A percentile compares a stretch with the other conserved stretches of the same genome.
These are phyloP conservation scores for Pseudogymnoascus sp. DNA, from an alignment of 2,329 filamentous ascomycete species.

Conservation along the genomic window DNA sequence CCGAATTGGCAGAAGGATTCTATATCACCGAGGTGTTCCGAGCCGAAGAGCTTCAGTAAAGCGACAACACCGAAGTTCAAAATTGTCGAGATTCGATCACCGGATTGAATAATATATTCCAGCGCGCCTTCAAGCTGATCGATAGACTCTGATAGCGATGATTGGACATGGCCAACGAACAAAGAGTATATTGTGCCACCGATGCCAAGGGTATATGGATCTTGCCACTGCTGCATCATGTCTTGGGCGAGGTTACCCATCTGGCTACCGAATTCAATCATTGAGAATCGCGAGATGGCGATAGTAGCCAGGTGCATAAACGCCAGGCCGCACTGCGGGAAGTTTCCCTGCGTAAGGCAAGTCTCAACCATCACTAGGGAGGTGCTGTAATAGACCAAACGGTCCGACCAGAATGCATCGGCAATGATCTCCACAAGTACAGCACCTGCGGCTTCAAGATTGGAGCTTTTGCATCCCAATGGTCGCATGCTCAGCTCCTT, in stretches of 20 bases:
- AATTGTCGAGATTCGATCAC: constrained; percentile 63
- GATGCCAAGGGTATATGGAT: constrained; percentile 57
- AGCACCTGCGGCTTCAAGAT: constrained; percentile 55
- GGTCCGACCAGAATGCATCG: constrained; percentile 66
- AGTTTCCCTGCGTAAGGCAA: constrained; percentile 54
- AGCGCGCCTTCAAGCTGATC: constrained; percentile 55
- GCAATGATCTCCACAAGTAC: constrained; percentile 62
- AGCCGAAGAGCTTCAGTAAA: constrained; percentile 59
- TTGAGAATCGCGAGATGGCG: constrained; percentile 59
- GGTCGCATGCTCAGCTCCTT: constrained; percentile 36
- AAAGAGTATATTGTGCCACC: constrained; percentile 61
- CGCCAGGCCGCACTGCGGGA: constrained; percentile 59
- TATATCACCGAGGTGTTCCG: constrained; percentile 59
- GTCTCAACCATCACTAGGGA: constrained; percentile 57
- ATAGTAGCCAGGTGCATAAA: constrained; percentile 63
- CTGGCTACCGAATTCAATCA: constrained; percentile 58
- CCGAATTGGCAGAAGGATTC: constrained; percentile 63
- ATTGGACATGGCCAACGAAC: constrained; percentile 62
- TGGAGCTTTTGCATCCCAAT: constrained; percentile 37
- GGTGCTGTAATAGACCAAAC: constrained; percentile 63
- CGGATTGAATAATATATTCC: constrained; percentile 56
- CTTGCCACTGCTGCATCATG: constrained; percentile 53
- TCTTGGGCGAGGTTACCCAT: constrained; percentile 54
- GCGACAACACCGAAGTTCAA: constrained; percentile 61
- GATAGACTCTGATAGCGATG: constrained; percentile 50